Evolutionary conservation across 148 eudicot species (phyloP), one percentile per base, ranked within the genome.

Genomic region (Salicornia ramosissima): DNA sequence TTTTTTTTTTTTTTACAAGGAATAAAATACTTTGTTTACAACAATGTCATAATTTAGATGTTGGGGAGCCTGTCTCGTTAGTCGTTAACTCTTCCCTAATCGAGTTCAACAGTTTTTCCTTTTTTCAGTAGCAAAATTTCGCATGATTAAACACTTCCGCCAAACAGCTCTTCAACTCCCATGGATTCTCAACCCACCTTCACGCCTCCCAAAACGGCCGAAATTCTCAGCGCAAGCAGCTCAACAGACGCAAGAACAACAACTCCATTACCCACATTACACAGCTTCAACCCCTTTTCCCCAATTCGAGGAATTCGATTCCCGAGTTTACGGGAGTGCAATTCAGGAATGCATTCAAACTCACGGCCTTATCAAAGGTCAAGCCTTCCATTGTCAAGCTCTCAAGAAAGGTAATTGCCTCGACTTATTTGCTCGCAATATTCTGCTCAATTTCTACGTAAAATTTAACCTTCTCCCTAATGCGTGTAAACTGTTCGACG

Each of bases 401-500:
- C 12, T 86, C 10, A 92, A 92, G 74, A 71, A 46, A 64, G 97
- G 96, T 22, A 75, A 83, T 70, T 80, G 84, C 51, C 73, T 92
- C 61, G 91, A 90, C 79, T 73, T 89, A 26, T 90, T 90, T 73
- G 88, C 79, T 22, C 65, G 64, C 58, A 92, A 92, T 63, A 70
- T 90, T 42, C 78, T 90, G 43, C 77, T 92, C 6, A 83, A 92
- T n/a, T 46, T 86, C 51, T 92, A 92, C 63, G 82, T 82, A 0
- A 86, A 87, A 57, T 78, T 74, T 8, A 74, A 67, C 25, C 29
- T 74, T 10, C 34, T 88, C 9, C 40, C 33, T 2, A 78, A 90
- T 78, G 97, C 91, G 25, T 61, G 75, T 49, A 47, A 67, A 16
- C 45, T 92, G 86, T 92, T 92, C 50, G 86, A 85, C n/a, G 91